Percentiles rank a stretch among this genome's conserved stretches.
These are phyloP conservation scores for Hygrocybe coccinea DNA, from an alignment of 768 basidiomycete genomes.

Conservation along the genomic window DNA sequence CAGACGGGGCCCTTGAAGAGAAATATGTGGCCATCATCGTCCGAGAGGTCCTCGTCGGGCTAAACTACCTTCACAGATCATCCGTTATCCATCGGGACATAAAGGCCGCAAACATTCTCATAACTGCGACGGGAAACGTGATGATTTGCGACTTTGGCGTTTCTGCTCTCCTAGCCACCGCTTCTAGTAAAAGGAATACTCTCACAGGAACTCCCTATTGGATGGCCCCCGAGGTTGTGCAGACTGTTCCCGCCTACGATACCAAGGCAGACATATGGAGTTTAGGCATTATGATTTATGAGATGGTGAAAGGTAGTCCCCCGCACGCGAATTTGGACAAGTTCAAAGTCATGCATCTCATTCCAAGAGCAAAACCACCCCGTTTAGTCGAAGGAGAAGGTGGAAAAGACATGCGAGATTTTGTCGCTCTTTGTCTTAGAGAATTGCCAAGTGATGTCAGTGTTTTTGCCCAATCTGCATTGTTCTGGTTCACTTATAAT, in stretches of 20 bases:
- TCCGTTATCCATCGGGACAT: conserved; percentile 96
- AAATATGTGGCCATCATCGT: conserved; percentile 82
- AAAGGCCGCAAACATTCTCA: conserved; percentile 94
- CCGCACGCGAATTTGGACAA: conserved; percentile 87
- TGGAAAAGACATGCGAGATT: conserved; percentile 82
- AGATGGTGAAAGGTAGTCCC: conserved; percentile 95
- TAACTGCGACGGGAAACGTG: conserved; percentile 83
- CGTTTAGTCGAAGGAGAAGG: conserved; percentile 72
- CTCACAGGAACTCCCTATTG: conserved; percentile 97
- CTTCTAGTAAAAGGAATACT: conserved; percentile 89
- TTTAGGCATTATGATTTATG: conserved; percentile 90
- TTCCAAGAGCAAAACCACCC: conserved; percentile 81
- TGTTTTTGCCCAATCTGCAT: conserved; percentile 17
- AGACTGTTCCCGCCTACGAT: conserved; percentile 84
- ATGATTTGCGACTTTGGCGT: conserved; percentile 99
- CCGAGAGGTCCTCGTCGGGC: conserved; percentile 81
- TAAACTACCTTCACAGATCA: conserved; percentile 88
- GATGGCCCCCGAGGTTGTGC: conserved; percentile 99
- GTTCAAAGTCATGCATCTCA: conserved; percentile 82
- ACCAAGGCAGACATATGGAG: conserved; percentile 99
- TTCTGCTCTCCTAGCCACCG: conserved; percentile 80
- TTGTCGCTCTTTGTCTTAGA: conserved; percentile 75
- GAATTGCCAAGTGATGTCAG: conserved; percentile 73
- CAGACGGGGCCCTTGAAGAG: conserved; percentile 76
- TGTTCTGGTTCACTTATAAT: conserved; percentile 4